Evolutionary conservation across 2,329 filamentous ascomycete genomes (phyloP), one percentile per base, ranked within the genome.

Genomic region (Colletotrichum sp.): DNA sequence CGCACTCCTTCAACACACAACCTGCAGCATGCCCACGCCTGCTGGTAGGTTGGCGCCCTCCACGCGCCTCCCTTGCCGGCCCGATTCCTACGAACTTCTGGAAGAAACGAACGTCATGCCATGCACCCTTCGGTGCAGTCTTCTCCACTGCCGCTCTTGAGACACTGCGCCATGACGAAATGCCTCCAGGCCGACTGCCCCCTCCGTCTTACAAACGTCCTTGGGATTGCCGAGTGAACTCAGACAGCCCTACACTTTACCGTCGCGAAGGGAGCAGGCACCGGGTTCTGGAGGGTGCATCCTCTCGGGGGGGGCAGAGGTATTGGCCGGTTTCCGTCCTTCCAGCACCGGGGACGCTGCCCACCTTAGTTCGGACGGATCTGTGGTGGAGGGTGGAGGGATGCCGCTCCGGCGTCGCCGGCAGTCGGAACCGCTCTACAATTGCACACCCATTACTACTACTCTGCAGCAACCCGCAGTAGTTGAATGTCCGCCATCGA

Each of bases 71-170:
- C 59, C 59, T 74, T 71, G 30, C 71, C 74, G 74, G 74, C 59
- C 74, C 74, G 71, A 76, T 67, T 76, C 65, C 65, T 34, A 66
- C 59, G 65, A 76, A 71, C 66, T 74, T 76, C 74, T 74, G 74
- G 71, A 69, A 74, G 48, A 71, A 61, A 66, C 32, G 34, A 55
- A 74, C 71, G 71, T 74, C 74, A 74, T 76, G 59, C 52, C 38
- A 71, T 74, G 71, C 65, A 71, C 55, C 48, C 38, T 34, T 75
- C 64, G 63, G 69, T 64, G 63, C 58, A 58, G 28, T 36, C 36
- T 61, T 66, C 58, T 38, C 71, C 71, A 58, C 71, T 58, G 38
- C 34, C 59, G 36, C 48, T 30, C 34, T 28, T 65, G 61, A 38
- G 26, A 76, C 36, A 30, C 28, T 67, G 68, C 66, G 38, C 36